These are phyloP conservation scores for Suhomyces sp. DNA, from an alignment of 805 yeast genomes.

Conservation along the genomic window DNA sequence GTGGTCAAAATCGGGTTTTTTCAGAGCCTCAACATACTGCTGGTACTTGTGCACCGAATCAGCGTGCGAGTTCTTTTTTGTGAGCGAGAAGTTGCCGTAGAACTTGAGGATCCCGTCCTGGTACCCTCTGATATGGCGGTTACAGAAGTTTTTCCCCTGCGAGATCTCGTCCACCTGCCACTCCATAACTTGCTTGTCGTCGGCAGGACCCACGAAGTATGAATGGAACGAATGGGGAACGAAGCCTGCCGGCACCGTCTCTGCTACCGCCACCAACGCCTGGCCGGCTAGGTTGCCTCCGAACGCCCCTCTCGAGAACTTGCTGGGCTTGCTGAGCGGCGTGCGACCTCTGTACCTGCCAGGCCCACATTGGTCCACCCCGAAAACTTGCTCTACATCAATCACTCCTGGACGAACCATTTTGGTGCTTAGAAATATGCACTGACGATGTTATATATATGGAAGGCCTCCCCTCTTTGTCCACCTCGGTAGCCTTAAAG, in stretches of 20 bases:
- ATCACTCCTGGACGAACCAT: not conserved
- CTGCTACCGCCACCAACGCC: conserved; percentile 32
- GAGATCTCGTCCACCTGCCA: conserved; percentile 34
- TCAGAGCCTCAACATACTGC: conserved; percentile 7
- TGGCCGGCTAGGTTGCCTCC: conserved; percentile 38
- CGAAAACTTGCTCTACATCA: conserved; percentile 11
- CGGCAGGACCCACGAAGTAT: conserved; percentile 23
- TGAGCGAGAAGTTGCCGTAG: conserved; percentile 32
- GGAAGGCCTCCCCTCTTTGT: not conserved
- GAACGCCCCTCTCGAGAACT: conserved; percentile 25
- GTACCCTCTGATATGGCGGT: conserved; percentile 25
- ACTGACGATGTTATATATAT: not conserved
- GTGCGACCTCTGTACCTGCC: conserved; percentile 17
- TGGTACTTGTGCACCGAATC: conserved; percentile 20
- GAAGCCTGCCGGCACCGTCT: conserved; percentile 25
- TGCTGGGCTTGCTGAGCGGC: conserved; percentile 30
- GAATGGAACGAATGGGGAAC: conserved; percentile 37
- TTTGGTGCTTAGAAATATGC: not conserved
- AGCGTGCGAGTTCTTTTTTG: conserved; percentile 28
- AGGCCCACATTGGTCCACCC: conserved; percentile 16
- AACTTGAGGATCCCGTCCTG: conserved; percentile 25
- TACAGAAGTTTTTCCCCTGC: conserved; percentile 36
- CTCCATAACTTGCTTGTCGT: conserved; percentile 13
- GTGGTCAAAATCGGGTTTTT: conserved; percentile 26
- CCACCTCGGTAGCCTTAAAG: not conserved